These are phyloP conservation scores for Juglanconis oblonga DNA, from an alignment of 2,329 filamentous ascomycete species.

Conservation along the genomic window DNA sequence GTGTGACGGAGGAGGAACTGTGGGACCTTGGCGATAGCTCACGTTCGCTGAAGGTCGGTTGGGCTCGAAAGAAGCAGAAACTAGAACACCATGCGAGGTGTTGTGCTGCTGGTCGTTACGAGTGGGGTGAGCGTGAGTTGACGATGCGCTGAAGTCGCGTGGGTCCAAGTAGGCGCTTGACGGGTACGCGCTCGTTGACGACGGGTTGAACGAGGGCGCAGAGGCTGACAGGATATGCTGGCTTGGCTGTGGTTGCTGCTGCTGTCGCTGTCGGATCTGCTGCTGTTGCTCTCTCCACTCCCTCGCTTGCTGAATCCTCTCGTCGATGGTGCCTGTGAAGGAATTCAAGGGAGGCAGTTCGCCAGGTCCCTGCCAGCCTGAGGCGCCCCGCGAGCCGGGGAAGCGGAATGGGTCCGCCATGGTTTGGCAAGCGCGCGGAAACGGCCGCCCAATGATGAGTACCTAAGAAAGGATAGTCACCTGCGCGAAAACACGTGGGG, in stretches of 20 bases:
- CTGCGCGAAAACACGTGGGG: neutral
- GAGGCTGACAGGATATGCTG: neutral
- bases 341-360: constrained; percentile 5
- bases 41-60: too few relatives aligned
- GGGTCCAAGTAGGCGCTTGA: neutral
- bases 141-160: neutral
- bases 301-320: neutral
- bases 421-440: neutral
- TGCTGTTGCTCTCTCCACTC: constrained; percentile 4
- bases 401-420: neutral
- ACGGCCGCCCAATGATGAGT: too few relatives aligned
- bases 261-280: neutral
- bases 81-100: neutral
- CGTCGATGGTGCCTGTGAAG: constrained; percentile 6
- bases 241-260: neutral
- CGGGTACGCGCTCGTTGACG: neutral
- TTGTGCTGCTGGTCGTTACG: neutral
- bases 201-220: neutral
- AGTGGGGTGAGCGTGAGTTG: neutral
- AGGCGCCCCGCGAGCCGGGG: neutral
- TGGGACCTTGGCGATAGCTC: too few relatives aligned
- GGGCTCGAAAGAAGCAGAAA: neutral
- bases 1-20: too few relatives aligned
- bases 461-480: neutral
- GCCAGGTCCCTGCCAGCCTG: neutral